A percentile compares a stretch with the other conserved stretches of the same genome.
These are phyloP conservation scores for Sclerotinia trifoliorum DNA, from an alignment of 2,329 filamentous ascomycete species.

Conservation along the genomic window DNA sequence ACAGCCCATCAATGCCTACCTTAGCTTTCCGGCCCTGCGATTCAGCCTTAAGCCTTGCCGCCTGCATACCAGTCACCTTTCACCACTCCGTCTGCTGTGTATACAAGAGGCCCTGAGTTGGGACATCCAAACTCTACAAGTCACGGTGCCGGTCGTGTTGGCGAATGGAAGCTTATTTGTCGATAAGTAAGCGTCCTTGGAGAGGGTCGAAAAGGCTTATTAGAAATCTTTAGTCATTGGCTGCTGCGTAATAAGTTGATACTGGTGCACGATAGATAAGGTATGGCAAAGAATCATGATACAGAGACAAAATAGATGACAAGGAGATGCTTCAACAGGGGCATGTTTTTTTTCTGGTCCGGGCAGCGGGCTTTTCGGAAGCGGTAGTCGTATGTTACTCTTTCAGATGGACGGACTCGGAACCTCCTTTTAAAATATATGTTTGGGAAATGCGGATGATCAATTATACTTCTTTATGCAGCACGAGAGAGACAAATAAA, in stretches of 20 bases:
- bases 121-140: constrained; percentile 22
- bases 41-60: constrained; percentile 57
- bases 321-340: constrained; percentile 22
- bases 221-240: constrained; percentile 20
- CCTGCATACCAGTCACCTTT: constrained; percentile 44
- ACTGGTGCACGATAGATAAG: constrained; percentile 22
- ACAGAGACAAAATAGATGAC: constrained; percentile 18
- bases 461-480: constrained; percentile 4
- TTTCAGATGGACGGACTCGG: constrained; percentile 1
- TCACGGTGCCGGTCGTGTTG: constrained; percentile 15
- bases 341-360: constrained; percentile 22
- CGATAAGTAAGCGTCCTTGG: neutral
- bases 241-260: constrained; percentile 20
- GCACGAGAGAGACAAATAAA: neutral
- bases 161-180: constrained; percentile 10
- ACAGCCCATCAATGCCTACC: constrained; percentile 40
- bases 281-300: constrained; percentile 19
- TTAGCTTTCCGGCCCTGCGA: constrained; percentile 61
- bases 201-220: constrained; percentile 1
- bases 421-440: constrained; percentile 10
- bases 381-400: neutral
- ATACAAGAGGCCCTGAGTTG: constrained; percentile 30
- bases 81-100: constrained; percentile 37
- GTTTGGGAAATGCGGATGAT: neutral
- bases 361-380: constrained; percentile 19